A percentile compares a stretch with the other conserved stretches of the same genome.
Conservation (phyloP, 2,329 filamentous ascomycete genomes). For the Fusarium sp. region DNA sequence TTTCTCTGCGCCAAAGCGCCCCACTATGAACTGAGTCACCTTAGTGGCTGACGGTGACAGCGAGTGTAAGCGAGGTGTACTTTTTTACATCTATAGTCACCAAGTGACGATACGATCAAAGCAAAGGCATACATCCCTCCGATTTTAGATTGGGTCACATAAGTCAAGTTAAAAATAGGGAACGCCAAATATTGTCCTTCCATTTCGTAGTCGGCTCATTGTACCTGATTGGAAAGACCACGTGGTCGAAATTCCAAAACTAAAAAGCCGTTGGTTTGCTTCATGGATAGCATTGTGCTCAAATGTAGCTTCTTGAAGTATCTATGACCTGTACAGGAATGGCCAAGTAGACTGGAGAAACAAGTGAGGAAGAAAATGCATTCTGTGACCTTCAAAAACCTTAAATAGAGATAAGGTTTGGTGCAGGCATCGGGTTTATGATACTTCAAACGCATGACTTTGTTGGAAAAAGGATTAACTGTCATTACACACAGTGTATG, state of each 20-base stretch:
- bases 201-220: neutral
- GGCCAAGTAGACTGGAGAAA: no score
- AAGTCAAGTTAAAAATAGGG: neutral
- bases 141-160: no score
- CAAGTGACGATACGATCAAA: no score
- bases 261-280: neutral
- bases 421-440: no score
- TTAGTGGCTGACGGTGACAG: neutral
- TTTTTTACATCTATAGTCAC: neutral
- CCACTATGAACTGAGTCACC: neutral
- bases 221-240: neutral
- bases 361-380: no score
- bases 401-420: neutral
- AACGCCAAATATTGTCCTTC: neutral
- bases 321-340: no score
- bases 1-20: neutral
- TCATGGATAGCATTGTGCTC: neutral
- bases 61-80: neutral
- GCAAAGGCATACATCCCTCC: no score
- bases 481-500: no score
- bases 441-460: no score
- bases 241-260: neutral
- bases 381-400: neutral
- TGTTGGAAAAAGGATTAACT: no score
- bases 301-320: no score